These are phyloP conservation scores for Penicillium freii DNA, from an alignment of 2,329 filamentous ascomycete genomes.

Conservation along the genomic window DNA sequence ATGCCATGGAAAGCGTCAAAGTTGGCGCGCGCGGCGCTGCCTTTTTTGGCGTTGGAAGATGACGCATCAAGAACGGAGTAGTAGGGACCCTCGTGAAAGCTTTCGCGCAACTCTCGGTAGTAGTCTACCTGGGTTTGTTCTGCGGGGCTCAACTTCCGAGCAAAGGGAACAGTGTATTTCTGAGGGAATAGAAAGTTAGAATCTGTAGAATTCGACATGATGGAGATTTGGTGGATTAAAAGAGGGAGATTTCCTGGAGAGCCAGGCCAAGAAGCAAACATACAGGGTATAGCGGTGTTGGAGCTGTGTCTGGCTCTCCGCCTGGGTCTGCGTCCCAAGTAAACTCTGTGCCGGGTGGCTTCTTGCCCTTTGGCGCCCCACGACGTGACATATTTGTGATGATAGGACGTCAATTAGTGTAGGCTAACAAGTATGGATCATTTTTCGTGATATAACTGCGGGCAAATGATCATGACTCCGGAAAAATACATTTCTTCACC, in stretches of 20 bases:
- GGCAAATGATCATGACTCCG: constrained; percentile 5
- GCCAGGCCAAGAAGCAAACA: constrained; percentile 20
- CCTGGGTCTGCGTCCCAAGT: constrained; percentile 41
- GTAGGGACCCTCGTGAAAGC: constrained; percentile 59
- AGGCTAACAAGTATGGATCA: background rate
- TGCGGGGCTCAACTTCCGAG: constrained; percentile 31
- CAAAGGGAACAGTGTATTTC: constrained; percentile 40
- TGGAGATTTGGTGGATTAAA: background rate
- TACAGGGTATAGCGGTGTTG: constrained; percentile 50
- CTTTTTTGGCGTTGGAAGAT: constrained; percentile 43
- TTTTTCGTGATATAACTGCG: background rate
- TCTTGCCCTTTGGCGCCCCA: constrained; percentile 39
- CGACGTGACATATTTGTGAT: constrained; percentile 39
- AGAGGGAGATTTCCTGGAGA: background rate
- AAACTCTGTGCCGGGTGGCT: constrained; percentile 43
- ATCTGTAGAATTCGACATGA: background rate
- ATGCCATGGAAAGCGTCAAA: constrained; percentile 64
- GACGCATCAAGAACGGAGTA: constrained; percentile 53
- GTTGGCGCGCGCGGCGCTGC: constrained; percentile 45
- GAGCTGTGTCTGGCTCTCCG: constrained; percentile 44
- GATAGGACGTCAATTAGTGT: background rate
- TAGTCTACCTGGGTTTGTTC: constrained; percentile 52
- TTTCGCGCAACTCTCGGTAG: constrained; percentile 53
- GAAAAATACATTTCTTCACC: constrained; percentile 25
- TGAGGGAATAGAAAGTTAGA: constrained; percentile 13